Percentiles rank a stretch among this genome's conserved stretches.
Conservation (phyloP, 2,329 filamentous ascomycete genomes). For the Geosmithia morbida region DNA sequence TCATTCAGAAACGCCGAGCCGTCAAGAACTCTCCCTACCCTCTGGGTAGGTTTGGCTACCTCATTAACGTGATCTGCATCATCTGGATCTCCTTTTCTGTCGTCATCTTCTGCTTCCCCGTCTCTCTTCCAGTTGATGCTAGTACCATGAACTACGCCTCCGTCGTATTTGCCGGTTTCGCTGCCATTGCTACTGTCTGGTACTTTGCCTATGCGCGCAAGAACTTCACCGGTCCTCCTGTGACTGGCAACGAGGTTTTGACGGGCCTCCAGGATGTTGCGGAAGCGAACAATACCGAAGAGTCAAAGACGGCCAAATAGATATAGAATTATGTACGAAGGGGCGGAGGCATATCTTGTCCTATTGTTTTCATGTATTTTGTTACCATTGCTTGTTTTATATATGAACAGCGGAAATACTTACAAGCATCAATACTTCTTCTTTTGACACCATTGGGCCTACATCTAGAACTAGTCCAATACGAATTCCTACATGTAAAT, state of each 20-base stretch:
- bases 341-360: neutral
- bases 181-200: constrained; percentile 43
- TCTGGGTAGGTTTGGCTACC: constrained; percentile 52
- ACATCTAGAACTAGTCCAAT: neutral
- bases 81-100: constrained; percentile 52
- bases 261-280: neutral
- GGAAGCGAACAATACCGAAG: neutral
- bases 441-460: neutral
- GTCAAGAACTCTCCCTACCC: constrained; percentile 54
- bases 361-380: neutral
- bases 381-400: neutral
- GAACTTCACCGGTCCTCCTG: constrained; percentile 45
- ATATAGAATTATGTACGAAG: neutral
- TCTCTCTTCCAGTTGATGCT: constrained; percentile 40
- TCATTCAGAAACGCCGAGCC: constrained; percentile 50
- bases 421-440: neutral
- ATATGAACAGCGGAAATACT: neutral
- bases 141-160: constrained; percentile 52
- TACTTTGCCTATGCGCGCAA: constrained; percentile 49
- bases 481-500: neutral
- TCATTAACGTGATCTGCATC: constrained; percentile 55
- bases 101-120: constrained; percentile 65
- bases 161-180: constrained; percentile 51
- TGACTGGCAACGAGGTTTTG: constrained; percentile 11
- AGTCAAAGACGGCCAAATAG: neutral